phyloP scores from a whole-genome alignment of 2,329 filamentous ascomycete species.

The Pezicula carpinea region DNA sequence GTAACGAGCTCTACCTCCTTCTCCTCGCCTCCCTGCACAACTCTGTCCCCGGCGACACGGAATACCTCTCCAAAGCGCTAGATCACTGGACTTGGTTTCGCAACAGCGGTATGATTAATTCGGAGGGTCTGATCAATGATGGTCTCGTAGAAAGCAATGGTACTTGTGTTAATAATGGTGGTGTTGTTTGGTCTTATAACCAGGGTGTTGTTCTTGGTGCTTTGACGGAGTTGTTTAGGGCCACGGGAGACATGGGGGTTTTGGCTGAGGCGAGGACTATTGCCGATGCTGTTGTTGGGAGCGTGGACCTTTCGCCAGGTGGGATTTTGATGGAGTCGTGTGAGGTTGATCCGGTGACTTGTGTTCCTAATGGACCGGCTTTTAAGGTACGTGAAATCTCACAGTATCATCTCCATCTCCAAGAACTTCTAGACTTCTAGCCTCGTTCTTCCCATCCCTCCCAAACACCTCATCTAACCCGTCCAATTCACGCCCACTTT shows the following conservation, averaged over 20 bases:
- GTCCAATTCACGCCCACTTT: too few relatives aligned
- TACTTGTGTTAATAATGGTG: constrained; percentile 39
- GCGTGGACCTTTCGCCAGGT: neutral
- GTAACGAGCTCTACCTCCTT: constrained; percentile 48
- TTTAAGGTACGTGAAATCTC: neutral
- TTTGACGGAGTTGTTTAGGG: constrained; percentile 38
- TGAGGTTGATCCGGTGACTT: neutral
- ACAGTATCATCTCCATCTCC: too few relatives aligned
- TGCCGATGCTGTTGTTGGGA: neutral
- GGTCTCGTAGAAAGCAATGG: constrained; percentile 34
- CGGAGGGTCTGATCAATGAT: constrained; percentile 42
- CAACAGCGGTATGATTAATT: constrained; percentile 37
- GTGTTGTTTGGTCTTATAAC: constrained; percentile 43
- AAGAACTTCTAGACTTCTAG: too few relatives aligned
- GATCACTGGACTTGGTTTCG: constrained; percentile 44
- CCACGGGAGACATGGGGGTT: neutral
- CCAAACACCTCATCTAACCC: too few relatives aligned
- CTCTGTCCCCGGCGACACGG: constrained; percentile 30
- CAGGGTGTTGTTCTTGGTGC: constrained; percentile 54
- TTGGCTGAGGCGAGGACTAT: neutral
- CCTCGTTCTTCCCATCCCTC: too few relatives aligned
- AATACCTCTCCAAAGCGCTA: constrained; percentile 25
- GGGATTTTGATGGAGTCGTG: neutral
- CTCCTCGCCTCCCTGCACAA: constrained; percentile 47
- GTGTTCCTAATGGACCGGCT: neutral